phyloP scores from a whole-genome alignment of 768 basidiomycete species.

The Auricularia sp. region DNA sequence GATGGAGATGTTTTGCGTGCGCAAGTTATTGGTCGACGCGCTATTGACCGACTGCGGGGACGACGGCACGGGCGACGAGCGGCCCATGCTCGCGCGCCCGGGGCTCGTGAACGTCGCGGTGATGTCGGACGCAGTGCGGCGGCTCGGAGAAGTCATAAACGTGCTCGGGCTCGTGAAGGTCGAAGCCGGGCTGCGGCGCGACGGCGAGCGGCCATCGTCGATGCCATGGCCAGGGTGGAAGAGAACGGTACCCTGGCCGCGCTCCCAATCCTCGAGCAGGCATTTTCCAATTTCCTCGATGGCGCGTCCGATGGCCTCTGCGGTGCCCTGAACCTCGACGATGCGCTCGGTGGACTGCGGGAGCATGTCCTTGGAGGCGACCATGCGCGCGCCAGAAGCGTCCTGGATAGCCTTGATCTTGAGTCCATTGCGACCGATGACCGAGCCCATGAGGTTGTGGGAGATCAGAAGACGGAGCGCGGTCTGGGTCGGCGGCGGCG shows the following conservation, averaged over 20 bases:
- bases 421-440: conserved; percentile 91
- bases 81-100: not conserved
- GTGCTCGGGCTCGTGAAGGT: conserved; percentile 31
- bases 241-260: conserved; percentile 85
- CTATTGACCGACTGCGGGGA: conserved; percentile 17
- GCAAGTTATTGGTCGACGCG: conserved; percentile 56
- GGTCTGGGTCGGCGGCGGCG: conserved; percentile 45
- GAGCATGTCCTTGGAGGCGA: conserved; percentile 97
- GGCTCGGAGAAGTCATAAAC: conserved; percentile 12
- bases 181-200: conserved; percentile 36
- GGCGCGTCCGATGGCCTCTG: conserved; percentile 86
- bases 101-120: not conserved
- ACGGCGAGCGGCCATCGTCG: conserved; percentile 45
- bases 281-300: conserved; percentile 95
- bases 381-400: conserved; percentile 91
- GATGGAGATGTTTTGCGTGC: conserved; percentile 98
- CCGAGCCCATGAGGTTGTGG: conserved; percentile 98
- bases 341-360: conserved; percentile 98
- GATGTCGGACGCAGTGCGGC: not conserved
- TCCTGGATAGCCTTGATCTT: conserved; percentile 99
- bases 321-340: conserved; percentile 92
- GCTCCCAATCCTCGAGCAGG: conserved; percentile 93
- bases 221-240: conserved; percentile 83
- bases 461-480: conserved; percentile 96
- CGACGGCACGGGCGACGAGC: not conserved